phyloP scores from a whole-genome alignment of 108 stramenopile genomes.

The Pseudonitzschia delicatissima region DNA sequence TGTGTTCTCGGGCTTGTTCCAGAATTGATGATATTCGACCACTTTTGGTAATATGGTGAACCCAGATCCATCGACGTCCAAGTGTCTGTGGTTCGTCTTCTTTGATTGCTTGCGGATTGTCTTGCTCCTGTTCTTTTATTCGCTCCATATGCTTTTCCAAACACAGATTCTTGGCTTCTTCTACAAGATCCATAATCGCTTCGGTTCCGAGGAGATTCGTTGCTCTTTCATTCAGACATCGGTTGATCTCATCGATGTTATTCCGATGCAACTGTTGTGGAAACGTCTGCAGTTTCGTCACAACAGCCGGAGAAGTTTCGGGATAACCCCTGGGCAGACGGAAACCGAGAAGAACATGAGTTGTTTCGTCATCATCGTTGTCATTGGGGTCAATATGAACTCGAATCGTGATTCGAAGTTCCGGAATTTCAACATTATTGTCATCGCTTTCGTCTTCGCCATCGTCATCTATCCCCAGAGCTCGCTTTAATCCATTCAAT shows the following conservation, averaged over 20 bases:
- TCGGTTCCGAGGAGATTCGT: slow-evolving; percentile 35
- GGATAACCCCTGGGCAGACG: slow-evolving; percentile 40
- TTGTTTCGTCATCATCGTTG: slow-evolving; percentile 7
- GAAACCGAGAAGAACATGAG: slow-evolving; percentile 6
- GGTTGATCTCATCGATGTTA: slow-evolving; percentile 28
- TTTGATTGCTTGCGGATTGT: neutral
- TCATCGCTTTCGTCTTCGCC: neutral
- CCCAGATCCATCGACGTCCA: slow-evolving; percentile 58
- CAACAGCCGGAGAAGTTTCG: slow-evolving; percentile 13
- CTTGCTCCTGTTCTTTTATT: neutral
- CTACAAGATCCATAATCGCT: slow-evolving; percentile 46
- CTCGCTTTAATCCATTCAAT: neutral
- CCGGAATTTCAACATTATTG: slow-evolving; percentile 2
- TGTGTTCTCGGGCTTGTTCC: slow-evolving; percentile 30
- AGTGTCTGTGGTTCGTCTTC: neutral
- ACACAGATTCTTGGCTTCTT: slow-evolving; percentile 28
- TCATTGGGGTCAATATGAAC: neutral
- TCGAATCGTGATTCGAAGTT: slow-evolving; percentile 27
- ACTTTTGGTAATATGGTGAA: slow-evolving; percentile 47
- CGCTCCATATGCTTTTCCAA: neutral
- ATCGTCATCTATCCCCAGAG: slow-evolving; percentile 1
- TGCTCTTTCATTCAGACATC: slow-evolving; percentile 23
- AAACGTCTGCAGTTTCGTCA: slow-evolving; percentile 21
- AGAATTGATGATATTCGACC: slow-evolving; percentile 40
- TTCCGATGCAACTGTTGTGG: slow-evolving; percentile 2